phyloP scores from a whole-genome alignment of 352 stramenopile species.

The Phytophthora aleatoria region DNA sequence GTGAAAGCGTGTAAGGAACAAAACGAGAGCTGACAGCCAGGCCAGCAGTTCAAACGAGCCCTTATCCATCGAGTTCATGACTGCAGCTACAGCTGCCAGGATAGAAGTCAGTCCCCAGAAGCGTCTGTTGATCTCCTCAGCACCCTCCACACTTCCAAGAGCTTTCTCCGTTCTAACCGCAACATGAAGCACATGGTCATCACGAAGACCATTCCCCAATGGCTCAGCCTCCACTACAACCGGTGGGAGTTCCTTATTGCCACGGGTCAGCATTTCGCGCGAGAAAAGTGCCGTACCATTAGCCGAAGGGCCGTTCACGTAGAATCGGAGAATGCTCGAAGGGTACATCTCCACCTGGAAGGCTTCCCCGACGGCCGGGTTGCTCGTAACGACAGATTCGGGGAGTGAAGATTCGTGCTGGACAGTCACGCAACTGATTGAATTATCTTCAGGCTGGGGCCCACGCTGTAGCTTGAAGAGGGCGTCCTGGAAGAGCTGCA shows the following conservation, averaged over 20 bases:
- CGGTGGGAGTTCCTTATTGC: conserved; percentile 24
- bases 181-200: conserved; percentile 53
- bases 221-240: conserved; percentile 53
- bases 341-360: conserved; percentile 77
- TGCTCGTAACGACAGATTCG: conserved; percentile 56
- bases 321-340: conserved; percentile 70
- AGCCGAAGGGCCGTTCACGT: conserved; percentile 65
- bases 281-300: conserved; percentile 66
- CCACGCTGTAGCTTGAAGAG: conserved; percentile 74
- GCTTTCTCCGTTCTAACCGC: conserved; percentile 39
- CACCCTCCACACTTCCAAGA: conserved; percentile 17
- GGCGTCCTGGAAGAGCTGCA: conserved; percentile 74
- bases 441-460: conserved; percentile 66
- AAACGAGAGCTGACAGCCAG: conserved; percentile 52
- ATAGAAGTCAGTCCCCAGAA: conserved; percentile 56
- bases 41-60: conserved; percentile 51
- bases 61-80: conserved; percentile 53
- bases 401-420: conserved; percentile 74
- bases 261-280: conserved; percentile 53
- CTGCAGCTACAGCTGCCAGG: conserved; percentile 42
- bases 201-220: conserved; percentile 37
- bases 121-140: conserved; percentile 37
- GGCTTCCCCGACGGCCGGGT: conserved; percentile 48
- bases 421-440: conserved; percentile 72
- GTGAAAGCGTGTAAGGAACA: conserved; percentile 64